Conservation (phyloP, 169 alveolate species). For the Plasmodium vivax region DNA sequence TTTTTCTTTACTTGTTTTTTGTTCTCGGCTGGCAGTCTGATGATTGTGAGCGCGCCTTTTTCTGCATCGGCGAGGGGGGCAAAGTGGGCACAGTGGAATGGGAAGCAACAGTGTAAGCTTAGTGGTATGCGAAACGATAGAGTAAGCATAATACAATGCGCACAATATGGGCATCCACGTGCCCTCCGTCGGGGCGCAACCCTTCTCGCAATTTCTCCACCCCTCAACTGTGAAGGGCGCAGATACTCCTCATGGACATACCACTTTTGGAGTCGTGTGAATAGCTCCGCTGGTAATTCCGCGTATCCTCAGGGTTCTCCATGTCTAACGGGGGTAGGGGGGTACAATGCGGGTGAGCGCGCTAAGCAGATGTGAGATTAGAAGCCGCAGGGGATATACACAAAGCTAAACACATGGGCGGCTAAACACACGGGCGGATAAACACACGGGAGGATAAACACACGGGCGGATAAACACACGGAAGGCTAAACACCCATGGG, state of each 20-base stretch:
- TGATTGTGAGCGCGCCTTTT: constrained; percentile 65
- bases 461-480: background rate
- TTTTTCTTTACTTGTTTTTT: constrained; percentile 74
- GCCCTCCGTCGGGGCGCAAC: background rate
- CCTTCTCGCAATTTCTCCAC: background rate
- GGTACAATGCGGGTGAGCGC: background rate
- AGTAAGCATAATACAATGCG: background rate
- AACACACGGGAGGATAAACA: background rate
- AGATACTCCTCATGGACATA: background rate
- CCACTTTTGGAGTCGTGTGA: constrained; percentile 43
- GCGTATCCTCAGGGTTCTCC: constrained; percentile 31
- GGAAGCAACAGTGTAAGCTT: background rate
- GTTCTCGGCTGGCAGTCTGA: constrained; percentile 64
- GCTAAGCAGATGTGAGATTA: background rate
- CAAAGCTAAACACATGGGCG: background rate
- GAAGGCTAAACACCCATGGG: background rate
- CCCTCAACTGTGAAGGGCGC: background rate
- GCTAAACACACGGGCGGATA: background rate
- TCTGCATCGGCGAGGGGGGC: background rate
- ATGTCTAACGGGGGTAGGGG: background rate
- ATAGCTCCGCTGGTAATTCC: constrained; percentile 16
- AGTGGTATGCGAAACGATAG: background rate
- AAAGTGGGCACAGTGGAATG: background rate
- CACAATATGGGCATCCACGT: background rate
- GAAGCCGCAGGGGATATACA: no score